phyloP scores from a whole-genome alignment of 1,284 basidiomycete species.

The Moniliella sp. region DNA sequence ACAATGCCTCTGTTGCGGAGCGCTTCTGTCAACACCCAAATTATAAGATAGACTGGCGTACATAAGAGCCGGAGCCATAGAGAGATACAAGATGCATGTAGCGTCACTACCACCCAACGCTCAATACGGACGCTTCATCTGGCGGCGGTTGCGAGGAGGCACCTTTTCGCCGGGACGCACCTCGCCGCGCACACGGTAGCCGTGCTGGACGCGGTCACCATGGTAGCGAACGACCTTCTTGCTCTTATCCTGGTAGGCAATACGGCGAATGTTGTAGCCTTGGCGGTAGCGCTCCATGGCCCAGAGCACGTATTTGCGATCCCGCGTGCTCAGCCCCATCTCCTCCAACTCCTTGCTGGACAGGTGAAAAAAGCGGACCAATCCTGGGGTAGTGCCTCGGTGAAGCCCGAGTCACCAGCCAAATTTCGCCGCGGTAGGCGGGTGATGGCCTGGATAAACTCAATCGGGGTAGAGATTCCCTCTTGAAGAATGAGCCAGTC shows the following conservation, averaged over 20 bases:
- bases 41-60: too few relatives aligned
- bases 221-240: conserved; percentile 3
- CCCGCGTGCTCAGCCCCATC: conserved; percentile 1
- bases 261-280: conserved; percentile 1
- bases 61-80: too few relatives aligned
- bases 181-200: too few relatives aligned
- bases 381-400: neutral
- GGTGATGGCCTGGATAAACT: conserved; percentile 1
- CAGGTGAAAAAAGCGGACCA: conserved; percentile 1
- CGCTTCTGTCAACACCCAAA: too few relatives aligned
- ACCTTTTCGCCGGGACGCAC: too few relatives aligned
- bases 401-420: neutral
- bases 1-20: too few relatives aligned
- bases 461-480: neutral
- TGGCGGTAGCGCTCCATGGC: conserved; percentile 3
- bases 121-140: too few relatives aligned
- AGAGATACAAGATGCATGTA: too few relatives aligned
- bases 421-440: conserved; percentile 1
- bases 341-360: conserved; percentile 1
- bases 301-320: conserved; percentile 4
- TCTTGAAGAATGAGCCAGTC: too few relatives aligned
- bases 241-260: conserved; percentile 1
- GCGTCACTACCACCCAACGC: too few relatives aligned
- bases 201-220: too few relatives aligned
- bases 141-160: too few relatives aligned